A percentile compares a stretch with the other conserved stretches of the same genome.
phyloP scores from a whole-genome alignment of 257 asterid species.

The Solanum sitiens region DNA sequence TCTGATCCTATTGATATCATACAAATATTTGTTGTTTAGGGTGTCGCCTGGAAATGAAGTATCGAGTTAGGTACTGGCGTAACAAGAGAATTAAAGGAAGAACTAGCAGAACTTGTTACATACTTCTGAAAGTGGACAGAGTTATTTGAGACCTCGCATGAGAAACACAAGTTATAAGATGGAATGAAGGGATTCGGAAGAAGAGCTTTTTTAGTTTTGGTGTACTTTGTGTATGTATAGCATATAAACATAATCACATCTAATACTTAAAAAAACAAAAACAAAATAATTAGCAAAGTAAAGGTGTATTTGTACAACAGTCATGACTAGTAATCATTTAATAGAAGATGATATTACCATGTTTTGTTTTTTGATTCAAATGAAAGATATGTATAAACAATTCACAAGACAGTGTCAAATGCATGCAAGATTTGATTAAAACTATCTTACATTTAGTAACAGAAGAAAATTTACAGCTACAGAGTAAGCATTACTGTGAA shows the following conservation, averaged over 20 bases:
- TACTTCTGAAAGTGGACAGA: neutral
- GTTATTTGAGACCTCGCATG: neutral
- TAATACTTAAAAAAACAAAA: neutral
- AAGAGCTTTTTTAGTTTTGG: neutral
- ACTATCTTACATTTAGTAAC: neutral
- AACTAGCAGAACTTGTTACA: neutral
- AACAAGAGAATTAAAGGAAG: neutral
- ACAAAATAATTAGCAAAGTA: neutral
- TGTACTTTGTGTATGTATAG: neutral
- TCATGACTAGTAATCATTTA: neutral
- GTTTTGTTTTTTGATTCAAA: neutral
- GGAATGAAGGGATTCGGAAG: neutral
- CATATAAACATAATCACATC: neutral
- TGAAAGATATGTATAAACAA: neutral
- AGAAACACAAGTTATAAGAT: neutral
- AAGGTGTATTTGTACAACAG: neutral
- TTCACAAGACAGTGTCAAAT: neutral
- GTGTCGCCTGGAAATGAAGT: slow-evolving; percentile 8
- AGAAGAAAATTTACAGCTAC: neutral
- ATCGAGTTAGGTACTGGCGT: neutral
- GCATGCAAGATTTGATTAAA: neutral
- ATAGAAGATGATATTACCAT: neutral
- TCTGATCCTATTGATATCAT: neutral
- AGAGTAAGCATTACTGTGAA: neutral
- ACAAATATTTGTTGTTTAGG: slow-evolving; percentile 9